These are phyloP conservation scores for Amanita rimosa DNA, from an alignment of 768 basidiomycete species.

Conservation along the genomic window DNA sequence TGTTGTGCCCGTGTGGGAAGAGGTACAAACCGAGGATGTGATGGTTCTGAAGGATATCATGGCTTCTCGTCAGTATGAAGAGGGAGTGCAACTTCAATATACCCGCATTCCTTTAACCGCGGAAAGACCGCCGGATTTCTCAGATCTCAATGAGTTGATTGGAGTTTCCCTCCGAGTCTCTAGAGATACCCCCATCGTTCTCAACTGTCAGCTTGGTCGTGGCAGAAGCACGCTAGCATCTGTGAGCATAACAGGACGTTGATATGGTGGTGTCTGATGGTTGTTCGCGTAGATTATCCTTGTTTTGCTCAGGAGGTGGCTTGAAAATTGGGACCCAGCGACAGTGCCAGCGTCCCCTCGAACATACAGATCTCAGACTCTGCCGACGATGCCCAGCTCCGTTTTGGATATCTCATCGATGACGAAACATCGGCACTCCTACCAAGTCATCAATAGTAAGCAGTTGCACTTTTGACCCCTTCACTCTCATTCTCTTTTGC, in stretches of 20 bases:
- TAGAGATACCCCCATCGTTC: conserved; percentile 68
- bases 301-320: conserved; percentile 77
- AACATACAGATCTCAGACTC: conserved; percentile 19
- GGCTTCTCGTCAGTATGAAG: conserved; percentile 36
- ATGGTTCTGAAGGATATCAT: conserved; percentile 85
- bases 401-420: conserved; percentile 20
- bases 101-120: conserved; percentile 88
- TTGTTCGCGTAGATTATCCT: conserved; percentile 49
- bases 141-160: conserved; percentile 67
- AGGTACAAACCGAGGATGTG: conserved; percentile 60
- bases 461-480: conserved; percentile 1
- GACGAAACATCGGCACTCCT: conserved; percentile 45
- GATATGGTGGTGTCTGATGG: background rate
- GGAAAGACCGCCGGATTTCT: conserved; percentile 68
- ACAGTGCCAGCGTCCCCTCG: conserved; percentile 26
- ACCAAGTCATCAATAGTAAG: conserved; percentile 83
- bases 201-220: conserved; percentile 93
- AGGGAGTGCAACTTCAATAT: conserved; percentile 63
- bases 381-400: conserved; percentile 33
- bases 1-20: conserved; percentile 93
- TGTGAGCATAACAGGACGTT: conserved; percentile 26
- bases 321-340: conserved; percentile 33
- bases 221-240: conserved; percentile 90
- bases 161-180: conserved; percentile 65
- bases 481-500: conserved; percentile 2